phyloP scores from a whole-genome alignment of 2,329 filamentous ascomycete genomes.

The Fusarium annulatum region DNA sequence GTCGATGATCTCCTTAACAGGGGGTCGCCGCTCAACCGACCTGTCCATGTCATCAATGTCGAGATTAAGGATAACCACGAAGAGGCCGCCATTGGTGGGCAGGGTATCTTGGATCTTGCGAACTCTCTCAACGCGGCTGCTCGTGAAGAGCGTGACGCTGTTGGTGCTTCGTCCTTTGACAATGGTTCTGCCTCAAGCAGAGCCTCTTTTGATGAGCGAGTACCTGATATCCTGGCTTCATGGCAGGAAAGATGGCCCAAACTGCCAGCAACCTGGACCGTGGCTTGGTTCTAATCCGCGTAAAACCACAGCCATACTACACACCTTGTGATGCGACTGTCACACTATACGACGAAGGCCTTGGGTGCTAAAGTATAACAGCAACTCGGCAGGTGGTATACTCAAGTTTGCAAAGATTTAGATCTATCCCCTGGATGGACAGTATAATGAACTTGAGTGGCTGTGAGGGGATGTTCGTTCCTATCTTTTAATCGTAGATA shows the following conservation, averaged over 20 bases:
- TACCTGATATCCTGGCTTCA: slow-evolving; percentile 88
- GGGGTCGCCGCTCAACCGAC: slow-evolving; percentile 86
- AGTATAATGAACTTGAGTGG: background rate
- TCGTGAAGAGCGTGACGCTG: slow-evolving; percentile 75
- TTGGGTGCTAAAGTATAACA: background rate
- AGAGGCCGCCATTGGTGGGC: slow-evolving; percentile 89
- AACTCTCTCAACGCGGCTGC: slow-evolving; percentile 85
- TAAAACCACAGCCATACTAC: background rate
- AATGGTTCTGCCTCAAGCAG: slow-evolving; percentile 74
- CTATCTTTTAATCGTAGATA: slow-evolving; percentile 20
- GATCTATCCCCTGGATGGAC: background rate
- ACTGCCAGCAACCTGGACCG: slow-evolving; percentile 90
- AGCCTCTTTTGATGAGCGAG: slow-evolving; percentile 87
- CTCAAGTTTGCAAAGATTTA: background rate
- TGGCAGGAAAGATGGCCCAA: slow-evolving; percentile 98
- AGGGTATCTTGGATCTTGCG: slow-evolving; percentile 91
- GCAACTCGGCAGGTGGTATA: background rate
- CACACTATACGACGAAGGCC: background rate
- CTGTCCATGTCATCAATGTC: slow-evolving; percentile 97
- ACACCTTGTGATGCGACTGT: background rate
- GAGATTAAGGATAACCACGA: slow-evolving; percentile 99
- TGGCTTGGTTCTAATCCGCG: slow-evolving; percentile 83
- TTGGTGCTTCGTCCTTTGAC: slow-evolving; percentile 75
- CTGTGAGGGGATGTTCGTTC: background rate
- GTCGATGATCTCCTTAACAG: slow-evolving; percentile 91